Evolutionary conservation across 768 basidiomycete genomes (phyloP).

Genomic region (Pleurotus citrinopileatus): DNA sequence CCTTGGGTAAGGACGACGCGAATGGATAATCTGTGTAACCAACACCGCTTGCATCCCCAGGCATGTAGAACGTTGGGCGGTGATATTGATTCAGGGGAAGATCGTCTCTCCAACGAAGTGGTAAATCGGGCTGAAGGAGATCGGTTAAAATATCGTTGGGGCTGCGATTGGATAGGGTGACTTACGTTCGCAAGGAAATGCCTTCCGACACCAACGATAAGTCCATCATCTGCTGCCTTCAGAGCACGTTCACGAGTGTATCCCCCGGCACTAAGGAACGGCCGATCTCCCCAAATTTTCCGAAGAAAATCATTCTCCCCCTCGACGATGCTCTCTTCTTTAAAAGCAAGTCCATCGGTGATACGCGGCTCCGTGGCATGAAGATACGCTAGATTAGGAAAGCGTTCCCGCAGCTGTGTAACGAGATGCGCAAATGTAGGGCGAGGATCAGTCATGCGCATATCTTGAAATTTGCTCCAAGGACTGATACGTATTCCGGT

Average conservation of each 20-base stretch:
- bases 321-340: neutral
- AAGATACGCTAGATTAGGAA: conserved; percentile 38
- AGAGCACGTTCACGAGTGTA: conserved; percentile 28
- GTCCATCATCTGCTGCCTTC: conserved; percentile 22
- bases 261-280: conserved; percentile 32
- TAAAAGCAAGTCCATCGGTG: neutral
- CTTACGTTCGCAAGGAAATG: conserved; percentile 29
- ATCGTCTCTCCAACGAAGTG: conserved; percentile 19
- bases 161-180: conserved; percentile 10
- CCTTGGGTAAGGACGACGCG: conserved; percentile 1
- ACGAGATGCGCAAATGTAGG: conserved; percentile 45
- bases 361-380: conserved; percentile 36
- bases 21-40: conserved; percentile 30
- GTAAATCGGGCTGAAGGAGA: conserved; percentile 26
- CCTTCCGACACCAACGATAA: conserved; percentile 30
- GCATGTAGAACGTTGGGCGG: conserved; percentile 24
- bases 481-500: conserved; percentile 47
- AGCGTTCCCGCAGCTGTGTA: conserved; percentile 25
- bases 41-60: conserved; percentile 13
- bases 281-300: conserved; percentile 26
- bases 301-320: conserved; percentile 23
- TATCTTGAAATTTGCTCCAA: conserved; percentile 30
- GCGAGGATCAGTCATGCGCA: conserved; percentile 43
- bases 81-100: conserved; percentile 26
- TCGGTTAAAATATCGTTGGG: neutral